These are phyloP conservation scores for Lipomyces mesembrius DNA, from an alignment of 805 yeast species.

Conservation along the genomic window DNA sequence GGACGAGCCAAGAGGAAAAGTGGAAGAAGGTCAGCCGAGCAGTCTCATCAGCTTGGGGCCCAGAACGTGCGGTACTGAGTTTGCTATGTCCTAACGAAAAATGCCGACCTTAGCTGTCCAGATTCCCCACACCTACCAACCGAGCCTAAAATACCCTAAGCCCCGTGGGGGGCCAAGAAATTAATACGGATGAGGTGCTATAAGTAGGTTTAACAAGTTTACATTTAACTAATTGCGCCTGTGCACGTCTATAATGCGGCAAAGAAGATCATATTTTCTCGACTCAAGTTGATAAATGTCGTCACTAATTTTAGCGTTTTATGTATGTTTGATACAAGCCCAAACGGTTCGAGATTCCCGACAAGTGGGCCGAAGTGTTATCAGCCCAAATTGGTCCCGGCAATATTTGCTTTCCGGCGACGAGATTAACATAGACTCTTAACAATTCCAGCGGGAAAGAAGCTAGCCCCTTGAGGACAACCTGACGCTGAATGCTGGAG, in stretches of 20 bases:
- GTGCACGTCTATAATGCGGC: background rate
- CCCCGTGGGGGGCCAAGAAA: background rate
- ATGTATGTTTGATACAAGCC: no score
- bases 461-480: no score
- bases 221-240: background rate
- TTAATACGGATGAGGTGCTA: background rate
- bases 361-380: no score
- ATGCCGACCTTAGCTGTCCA: background rate
- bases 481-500: no score
- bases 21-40: background rate
- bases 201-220: no score
- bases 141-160: no score
- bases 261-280: background rate
- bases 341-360: no score
- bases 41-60: background rate
- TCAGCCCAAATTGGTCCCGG: no score
- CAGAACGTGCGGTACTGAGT: background rate
- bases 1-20: background rate
- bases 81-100: background rate
- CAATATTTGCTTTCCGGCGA: no score
- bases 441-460: no score
- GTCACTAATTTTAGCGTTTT: no score
- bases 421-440: no score
- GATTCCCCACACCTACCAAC: background rate
- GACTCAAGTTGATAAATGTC: background rate